These are phyloP conservation scores for Microbotryomycetes sp. DNA, from an alignment of 1,284 basidiomycete genomes.

Conservation along the genomic window DNA sequence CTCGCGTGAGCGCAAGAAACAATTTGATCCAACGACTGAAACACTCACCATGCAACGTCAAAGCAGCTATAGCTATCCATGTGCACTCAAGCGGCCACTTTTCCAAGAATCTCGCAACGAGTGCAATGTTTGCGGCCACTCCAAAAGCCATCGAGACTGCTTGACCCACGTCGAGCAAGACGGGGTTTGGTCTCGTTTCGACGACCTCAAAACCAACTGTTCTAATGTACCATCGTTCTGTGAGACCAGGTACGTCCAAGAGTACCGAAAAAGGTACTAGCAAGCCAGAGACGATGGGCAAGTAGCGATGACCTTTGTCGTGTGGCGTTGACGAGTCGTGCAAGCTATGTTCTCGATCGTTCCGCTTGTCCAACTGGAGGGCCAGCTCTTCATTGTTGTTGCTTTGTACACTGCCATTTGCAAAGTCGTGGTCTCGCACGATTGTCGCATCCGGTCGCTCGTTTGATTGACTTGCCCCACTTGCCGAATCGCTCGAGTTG, in stretches of 20 bases:
- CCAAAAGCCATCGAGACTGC: constrained; percentile 62
- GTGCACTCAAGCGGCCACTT: constrained; percentile 14
- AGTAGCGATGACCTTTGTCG: constrained; percentile 25
- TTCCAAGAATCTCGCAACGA: constrained; percentile 64
- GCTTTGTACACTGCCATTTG: too few species aligned
- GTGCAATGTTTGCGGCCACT: constrained; percentile 60
- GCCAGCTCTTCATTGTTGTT: background rate
- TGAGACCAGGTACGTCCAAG: constrained; percentile 60
- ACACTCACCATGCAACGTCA: constrained; percentile 58
- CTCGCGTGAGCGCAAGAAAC: too few species aligned
- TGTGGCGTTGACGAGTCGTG: too few species aligned
- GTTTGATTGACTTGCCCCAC: too few species aligned
- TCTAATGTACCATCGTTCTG: constrained; percentile 43
- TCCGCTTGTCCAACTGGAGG: background rate
- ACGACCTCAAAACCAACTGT: constrained; percentile 47
- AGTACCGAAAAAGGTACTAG: constrained; percentile 70
- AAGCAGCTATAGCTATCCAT: constrained; percentile 52
- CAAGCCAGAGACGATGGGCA: constrained; percentile 63
- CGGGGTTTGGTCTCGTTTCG: constrained; percentile 53
- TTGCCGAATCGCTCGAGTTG: too few species aligned
- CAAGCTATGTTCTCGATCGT: background rate
- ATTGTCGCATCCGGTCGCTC: too few species aligned
- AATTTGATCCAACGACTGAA: too few species aligned
- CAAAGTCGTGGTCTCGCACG: too few species aligned
- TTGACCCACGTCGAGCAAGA: constrained; percentile 57